Base-by-base conservation (phyloP, 2,329 filamentous ascomycete genomes). In the Scedosporium aurantiacum region DNA sequence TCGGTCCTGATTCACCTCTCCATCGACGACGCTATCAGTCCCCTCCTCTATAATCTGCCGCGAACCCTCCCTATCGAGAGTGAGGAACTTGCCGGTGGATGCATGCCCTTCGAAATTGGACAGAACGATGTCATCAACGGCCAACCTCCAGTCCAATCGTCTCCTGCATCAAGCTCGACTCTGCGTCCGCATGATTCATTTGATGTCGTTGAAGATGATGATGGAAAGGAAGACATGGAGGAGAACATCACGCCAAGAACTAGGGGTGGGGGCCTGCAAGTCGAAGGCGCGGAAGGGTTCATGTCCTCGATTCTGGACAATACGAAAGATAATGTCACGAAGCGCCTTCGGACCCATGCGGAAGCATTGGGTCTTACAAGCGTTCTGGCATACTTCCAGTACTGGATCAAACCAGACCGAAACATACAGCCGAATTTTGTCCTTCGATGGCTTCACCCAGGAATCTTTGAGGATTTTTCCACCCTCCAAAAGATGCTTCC, bases 41-140 rank as follows among this genome's bases (percentile, higher is more conserved):
- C 91, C 0, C 79, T 96, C 4, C 78, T 96, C 27, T 83, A 89
- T 70, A 93, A 87, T 68, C 81, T 96, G 1, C 91, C 91, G 1
- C 86, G 88, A 69, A 88, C 87, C n/a, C 76, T 87, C 2, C 68
- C 85, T 18, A 73, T 86, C 0, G 75, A 81, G 61, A 63, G 58
- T 16, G 55, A 63, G 4, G 64, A 65, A 28, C 57, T 57, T 10
- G 55, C 60, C 3, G 14, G 32, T 21, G 52, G 54, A 4, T 62
- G 62, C 5, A 52, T 43, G 40, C 47, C 58, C 8, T 63, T 65
- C 25, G 37, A 61, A 10, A 61, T 65, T 59, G 64, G 62, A 23
- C 59, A 52, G 16, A 62, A 65, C 37, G 63, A 63, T 23, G 57
- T 61, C 4, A 63, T 64, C 23, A 41, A 45, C 7, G 16, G 23